phyloP scores from a whole-genome alignment of 1,284 basidiomycete genomes.

The Marasmius oreades region DNA sequence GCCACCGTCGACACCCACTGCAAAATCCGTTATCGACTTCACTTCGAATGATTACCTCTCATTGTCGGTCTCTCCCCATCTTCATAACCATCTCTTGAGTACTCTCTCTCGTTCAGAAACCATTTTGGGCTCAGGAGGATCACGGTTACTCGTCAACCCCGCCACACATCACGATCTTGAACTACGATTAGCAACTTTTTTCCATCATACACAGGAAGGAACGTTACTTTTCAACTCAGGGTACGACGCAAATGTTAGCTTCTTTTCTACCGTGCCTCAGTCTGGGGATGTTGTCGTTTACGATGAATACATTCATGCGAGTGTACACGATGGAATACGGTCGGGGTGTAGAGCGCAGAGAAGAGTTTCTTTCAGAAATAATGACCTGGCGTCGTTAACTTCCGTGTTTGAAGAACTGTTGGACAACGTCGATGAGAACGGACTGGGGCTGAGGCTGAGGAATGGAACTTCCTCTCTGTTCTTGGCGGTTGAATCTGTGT shows the following conservation, averaged over 20 bases:
- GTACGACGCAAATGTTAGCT: slow-evolving; percentile 90
- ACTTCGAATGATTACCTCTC: slow-evolving; percentile 95
- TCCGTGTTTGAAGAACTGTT: slow-evolving; percentile 7
- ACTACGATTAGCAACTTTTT: slow-evolving; percentile 60
- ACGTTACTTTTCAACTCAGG: slow-evolving; percentile 93
- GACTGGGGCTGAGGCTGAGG: slow-evolving; percentile 25
- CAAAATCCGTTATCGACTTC: slow-evolving; percentile 61
- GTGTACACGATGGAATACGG: slow-evolving; percentile 87
- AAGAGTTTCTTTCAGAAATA: slow-evolving; percentile 66
- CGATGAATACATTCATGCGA: slow-evolving; percentile 91
- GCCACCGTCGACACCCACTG: slow-evolving; percentile 34
- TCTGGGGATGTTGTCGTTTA: slow-evolving; percentile 76
- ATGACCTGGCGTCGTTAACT: slow-evolving; percentile 55
- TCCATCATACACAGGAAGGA: slow-evolving; percentile 27
- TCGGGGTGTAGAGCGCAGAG: slow-evolving; percentile 50
- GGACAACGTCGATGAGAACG: too few relatives aligned
- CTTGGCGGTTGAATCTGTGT: slow-evolving; percentile 85
- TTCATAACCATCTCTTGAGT: slow-evolving; percentile 57
- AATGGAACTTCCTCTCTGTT: slow-evolving; percentile 38
- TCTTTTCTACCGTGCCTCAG: slow-evolving; percentile 85
- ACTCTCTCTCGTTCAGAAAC: slow-evolving; percentile 50
- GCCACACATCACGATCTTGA: slow-evolving; percentile 69
- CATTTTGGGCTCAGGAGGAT: slow-evolving; percentile 88
- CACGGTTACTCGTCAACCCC: slow-evolving; percentile 84
- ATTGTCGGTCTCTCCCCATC: slow-evolving; percentile 56